Evolutionary conservation across 345 rosid genomes (phyloP).

Genomic region (Brassica rapa): DNA sequence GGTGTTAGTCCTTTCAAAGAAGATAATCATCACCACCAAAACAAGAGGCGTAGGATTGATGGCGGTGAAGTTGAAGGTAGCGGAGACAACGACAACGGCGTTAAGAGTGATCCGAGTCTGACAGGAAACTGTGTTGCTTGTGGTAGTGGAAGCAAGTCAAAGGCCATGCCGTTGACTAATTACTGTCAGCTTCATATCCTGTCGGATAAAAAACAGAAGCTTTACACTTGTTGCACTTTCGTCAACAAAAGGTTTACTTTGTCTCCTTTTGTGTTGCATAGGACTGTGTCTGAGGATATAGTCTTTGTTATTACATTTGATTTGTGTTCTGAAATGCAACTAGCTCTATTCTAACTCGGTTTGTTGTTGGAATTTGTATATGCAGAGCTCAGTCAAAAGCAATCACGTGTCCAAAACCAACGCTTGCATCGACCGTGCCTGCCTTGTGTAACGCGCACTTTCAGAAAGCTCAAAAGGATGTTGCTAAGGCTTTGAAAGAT

Average conservation of each 20-base stretch:
- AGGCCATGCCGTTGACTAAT: constrained; percentile 81
- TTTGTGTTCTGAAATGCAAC: background rate
- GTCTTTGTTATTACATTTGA: background rate
- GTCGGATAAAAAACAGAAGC: constrained; percentile 84
- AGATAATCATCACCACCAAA: constrained; percentile 34
- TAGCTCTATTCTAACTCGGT: background rate
- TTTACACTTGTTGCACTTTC: constrained; percentile 77
- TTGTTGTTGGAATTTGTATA: background rate
- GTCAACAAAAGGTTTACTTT: constrained; percentile 68
- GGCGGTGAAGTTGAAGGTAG: constrained; percentile 42
- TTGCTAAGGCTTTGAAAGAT: background rate
- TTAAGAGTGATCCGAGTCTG: constrained; percentile 11
- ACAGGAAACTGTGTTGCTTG: constrained; percentile 55
- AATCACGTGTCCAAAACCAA: background rate
- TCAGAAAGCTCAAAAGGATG: background rate
- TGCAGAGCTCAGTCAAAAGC: background rate
- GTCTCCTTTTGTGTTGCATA: too few relatives aligned
- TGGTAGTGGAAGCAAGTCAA: constrained; percentile 66
- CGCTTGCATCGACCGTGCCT: background rate
- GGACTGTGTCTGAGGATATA: background rate
- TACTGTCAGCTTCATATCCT: constrained; percentile 89
- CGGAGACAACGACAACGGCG: constrained; percentile 36
- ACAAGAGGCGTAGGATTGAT: constrained; percentile 27
- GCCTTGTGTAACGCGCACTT: background rate
- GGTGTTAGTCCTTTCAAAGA: constrained; percentile 62